Conservation (phyloP, 2,329 filamentous ascomycete species). For the Colletotrichum orchidophilum region DNA sequence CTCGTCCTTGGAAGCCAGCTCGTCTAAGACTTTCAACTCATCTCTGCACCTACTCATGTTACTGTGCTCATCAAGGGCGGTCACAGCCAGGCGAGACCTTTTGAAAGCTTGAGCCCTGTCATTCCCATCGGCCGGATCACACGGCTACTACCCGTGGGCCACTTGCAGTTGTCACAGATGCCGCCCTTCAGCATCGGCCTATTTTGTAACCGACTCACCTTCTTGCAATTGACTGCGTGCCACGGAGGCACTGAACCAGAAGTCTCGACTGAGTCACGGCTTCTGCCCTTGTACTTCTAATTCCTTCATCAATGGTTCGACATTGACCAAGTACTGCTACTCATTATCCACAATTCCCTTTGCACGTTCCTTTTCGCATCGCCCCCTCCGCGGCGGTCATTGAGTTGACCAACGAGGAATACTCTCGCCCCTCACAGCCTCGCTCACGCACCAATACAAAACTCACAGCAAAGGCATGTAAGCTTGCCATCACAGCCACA, state of each 20-base stretch:
- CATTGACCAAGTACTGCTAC: neutral
- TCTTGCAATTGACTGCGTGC: neutral
- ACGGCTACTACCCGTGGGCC: neutral
- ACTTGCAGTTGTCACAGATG: neutral
- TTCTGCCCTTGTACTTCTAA: too few relatives aligned
- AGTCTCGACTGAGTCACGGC: neutral
- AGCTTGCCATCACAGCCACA: neutral
- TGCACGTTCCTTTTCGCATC: neutral
- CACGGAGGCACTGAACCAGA: neutral
- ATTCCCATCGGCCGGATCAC: neutral
- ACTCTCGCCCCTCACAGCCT: neutral
- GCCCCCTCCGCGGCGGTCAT: neutral
- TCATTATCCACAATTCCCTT: neutral
- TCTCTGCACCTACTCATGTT: neutral
- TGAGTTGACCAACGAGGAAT: neutral
- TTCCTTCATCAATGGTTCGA: neutral
- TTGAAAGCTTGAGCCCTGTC: neutral
- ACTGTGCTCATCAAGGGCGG: neutral
- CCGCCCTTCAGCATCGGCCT: neutral
- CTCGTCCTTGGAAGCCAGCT: slow-evolving; percentile 5
- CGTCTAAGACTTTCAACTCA: slow-evolving; percentile 5
- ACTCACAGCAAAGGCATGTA: neutral
- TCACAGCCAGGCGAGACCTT: neutral
- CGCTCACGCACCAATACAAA: neutral
- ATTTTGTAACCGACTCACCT: neutral